Conservation (phyloP, 129 eudicot species). For the Centella asiatica region DNA sequence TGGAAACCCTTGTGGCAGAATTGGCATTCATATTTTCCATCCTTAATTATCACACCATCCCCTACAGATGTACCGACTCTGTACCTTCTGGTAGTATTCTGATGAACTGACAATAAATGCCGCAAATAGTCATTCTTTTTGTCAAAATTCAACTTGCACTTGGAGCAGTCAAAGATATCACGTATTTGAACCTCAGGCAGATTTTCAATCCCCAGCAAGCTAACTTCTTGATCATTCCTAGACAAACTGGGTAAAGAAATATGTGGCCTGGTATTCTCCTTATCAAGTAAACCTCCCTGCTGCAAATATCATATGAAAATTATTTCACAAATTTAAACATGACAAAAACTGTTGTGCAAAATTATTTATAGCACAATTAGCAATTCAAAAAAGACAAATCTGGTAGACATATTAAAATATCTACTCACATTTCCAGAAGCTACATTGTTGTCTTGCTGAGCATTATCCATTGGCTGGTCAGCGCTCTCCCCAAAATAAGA, state of each 20-base stretch:
- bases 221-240: constrained; percentile 13
- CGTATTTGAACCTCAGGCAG: constrained; percentile 46
- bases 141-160: constrained; percentile 36
- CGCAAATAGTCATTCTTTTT: constrained; percentile 34
- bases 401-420: neutral
- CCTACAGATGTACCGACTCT: constrained; percentile 33
- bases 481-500: constrained; percentile 28
- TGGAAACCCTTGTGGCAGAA: constrained; percentile 42
- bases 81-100: constrained; percentile 35
- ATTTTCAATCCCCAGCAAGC: constrained; percentile 35
- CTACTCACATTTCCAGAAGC: constrained; percentile 30
- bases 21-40: constrained; percentile 42
- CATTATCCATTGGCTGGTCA: constrained; percentile 24
- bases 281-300: constrained; percentile 18
- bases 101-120: constrained; percentile 44
- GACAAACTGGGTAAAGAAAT: constrained; percentile 11
- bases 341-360: neutral
- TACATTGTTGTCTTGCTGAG: constrained; percentile 18
- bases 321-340: neutral
- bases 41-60: constrained; percentile 40
- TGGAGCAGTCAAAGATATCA: constrained; percentile 44
- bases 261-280: constrained; percentile 7
- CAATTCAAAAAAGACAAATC: neutral
- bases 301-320: constrained; percentile 16
- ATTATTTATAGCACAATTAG: neutral